Evolutionary conservation across 306 rosid genomes (phyloP).

Genomic region (Betula pendula): DNA sequence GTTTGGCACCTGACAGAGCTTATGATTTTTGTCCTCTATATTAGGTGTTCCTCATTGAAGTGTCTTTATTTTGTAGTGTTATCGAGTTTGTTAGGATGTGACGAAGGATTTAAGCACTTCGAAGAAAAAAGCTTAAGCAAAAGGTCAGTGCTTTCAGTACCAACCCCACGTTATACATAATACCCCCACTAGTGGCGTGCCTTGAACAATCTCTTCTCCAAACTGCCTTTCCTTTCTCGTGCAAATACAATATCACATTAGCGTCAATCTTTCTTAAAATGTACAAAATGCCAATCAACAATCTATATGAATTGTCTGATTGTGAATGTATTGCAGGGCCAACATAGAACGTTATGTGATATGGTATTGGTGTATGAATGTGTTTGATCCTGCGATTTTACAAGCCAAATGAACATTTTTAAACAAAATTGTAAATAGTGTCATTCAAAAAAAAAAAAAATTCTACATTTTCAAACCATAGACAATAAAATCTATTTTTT

Average conservation of each 20-base stretch:
- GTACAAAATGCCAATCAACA: neutral
- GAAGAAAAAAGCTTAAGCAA: slow-evolving; percentile 9
- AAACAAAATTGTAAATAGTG: no score
- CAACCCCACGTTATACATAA: neutral
- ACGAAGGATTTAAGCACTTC: slow-evolving; percentile 9
- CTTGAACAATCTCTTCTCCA: no score
- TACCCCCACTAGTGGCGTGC: neutral
- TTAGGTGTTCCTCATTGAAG: neutral
- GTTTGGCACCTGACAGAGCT: slow-evolving; percentile 15
- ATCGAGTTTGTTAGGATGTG: slow-evolving; percentile 21
- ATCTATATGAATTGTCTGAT: neutral
- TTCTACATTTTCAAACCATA: no score
- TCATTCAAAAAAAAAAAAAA: no score
- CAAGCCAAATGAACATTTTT: no score
- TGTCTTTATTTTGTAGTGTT: slow-evolving; percentile 4
- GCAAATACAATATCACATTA: neutral
- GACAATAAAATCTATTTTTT: no score
- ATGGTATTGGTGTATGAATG: neutral
- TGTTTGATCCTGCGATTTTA: neutral
- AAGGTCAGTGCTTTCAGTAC: neutral
- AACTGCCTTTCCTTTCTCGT: neutral
- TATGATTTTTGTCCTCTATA: slow-evolving; percentile 13
- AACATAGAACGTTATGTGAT: neutral
- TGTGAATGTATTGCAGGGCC: neutral
- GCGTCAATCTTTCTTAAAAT: neutral